Evolutionary conservation across 306 rosid genomes (phyloP).

Genomic region (Carpinus viminea): DNA sequence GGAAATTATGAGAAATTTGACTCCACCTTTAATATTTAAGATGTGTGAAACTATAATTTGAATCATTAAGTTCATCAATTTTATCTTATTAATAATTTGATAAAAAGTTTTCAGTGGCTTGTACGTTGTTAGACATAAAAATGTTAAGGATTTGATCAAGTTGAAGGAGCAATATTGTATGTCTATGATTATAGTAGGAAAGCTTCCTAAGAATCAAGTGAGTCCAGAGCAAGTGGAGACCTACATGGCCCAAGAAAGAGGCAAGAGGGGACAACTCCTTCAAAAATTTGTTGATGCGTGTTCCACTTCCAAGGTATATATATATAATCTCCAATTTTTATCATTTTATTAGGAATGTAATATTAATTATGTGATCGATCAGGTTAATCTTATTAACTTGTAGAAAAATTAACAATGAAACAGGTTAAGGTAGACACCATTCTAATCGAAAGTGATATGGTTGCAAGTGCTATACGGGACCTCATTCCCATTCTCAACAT

Average conservation of each 20-base stretch:
- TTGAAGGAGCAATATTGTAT: neutral
- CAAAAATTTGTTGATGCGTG: constrained; percentile 60
- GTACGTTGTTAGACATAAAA: neutral
- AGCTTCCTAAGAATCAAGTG: constrained; percentile 74
- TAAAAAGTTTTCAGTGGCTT: neutral
- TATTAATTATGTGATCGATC: neutral
- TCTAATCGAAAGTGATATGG: constrained; percentile 69
- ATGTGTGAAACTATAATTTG: too few relatives aligned
- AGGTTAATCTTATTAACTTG: neutral
- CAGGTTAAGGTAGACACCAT: constrained; percentile 74
- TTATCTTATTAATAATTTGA: neutral
- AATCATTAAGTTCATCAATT: too few relatives aligned
- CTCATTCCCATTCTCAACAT: constrained; percentile 67
- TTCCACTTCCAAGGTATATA: constrained; percentile 54
- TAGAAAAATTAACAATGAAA: constrained; percentile 2
- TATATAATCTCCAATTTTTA: neutral
- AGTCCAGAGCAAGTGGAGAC: constrained; percentile 61
- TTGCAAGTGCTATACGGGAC: constrained; percentile 65
- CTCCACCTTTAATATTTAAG: too few relatives aligned
- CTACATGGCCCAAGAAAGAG: constrained; percentile 68
- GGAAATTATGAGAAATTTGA: too few relatives aligned
- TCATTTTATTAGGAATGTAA: neutral
- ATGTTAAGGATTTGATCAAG: neutral
- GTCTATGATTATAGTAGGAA: constrained; percentile 61
- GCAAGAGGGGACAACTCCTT: constrained; percentile 66